Evolutionary conservation across 129 eudicot genomes (phyloP), one percentile per base, ranked within the genome.

Genomic region (Erigeron canadensis): DNA sequence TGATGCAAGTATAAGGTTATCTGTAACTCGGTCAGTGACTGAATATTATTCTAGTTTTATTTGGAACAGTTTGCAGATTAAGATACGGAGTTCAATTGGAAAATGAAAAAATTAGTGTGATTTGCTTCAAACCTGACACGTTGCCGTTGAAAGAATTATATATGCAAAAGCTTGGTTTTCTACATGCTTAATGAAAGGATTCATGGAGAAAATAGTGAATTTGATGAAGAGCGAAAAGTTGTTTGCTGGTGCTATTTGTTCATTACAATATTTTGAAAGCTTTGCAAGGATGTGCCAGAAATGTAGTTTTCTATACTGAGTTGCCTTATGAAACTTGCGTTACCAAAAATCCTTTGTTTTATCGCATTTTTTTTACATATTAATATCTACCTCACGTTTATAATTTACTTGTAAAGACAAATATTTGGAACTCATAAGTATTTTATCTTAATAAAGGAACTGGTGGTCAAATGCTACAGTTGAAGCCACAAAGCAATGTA

Each of bases 261-360:
- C 46, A 18, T 51, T 70, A 7, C 10, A 51, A 39, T 67, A n/a
- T n/a, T n/a, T n/a, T n/a, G 98, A 96, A 92, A 89, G 98, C 98
- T 68, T 89, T 92, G 45, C 96, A 89, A 56, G 98, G 98, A 69
- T 92, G 98, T 79, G 45, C 96, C 41, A 89, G 81, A 80, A 87
- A 84, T 63, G 51, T 92, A 65, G 68, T 77, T 41, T 85, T 83
- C 75, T 44, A 75, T 58, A 87, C 98, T 8, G 88, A 87, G 79
- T 60, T 92, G 81, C 78, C 77, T 71, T 92, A 95, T 41, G 87
- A 81, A 16, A 58, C 96, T 79, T 92, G 98, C 59, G 88, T 96
- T 92, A 92, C 75, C 73, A 47, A 47, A 55, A 44, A 43, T 5
- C 38, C 61, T 37, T 44, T 10, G 44, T 8, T 18, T 60, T 5